Base-by-base conservation (phyloP, 352 stramenopile species). In the Pythium volutum region DNA sequence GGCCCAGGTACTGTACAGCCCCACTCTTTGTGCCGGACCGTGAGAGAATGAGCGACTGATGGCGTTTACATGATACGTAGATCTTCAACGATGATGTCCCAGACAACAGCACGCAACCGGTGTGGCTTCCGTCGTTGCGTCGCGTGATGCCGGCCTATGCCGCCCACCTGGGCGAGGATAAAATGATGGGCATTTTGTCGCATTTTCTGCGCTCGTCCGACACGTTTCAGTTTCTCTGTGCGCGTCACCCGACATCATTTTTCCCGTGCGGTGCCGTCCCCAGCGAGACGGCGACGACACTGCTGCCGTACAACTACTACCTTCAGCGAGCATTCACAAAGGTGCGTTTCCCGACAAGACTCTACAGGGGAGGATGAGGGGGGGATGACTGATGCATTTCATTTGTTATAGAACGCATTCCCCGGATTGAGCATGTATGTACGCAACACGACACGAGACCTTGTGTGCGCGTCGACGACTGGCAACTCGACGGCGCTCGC, bases 221-320 rank as follows among this genome's bases (percentile, higher is more conserved):
- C 23, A 71, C 79, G 7, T 91, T 91, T 48, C 78, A 87, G 36
- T 95, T 92, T 70, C 87, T 93, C 49, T 93, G 85, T 47, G 60
- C 74, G 15, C 61, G 67, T 14, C 91, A 81, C 45, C 81, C 85
- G 7, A 70, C 77, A 33, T 69, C 75, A 1, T 88, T 88, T 60
- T 87, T 88, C 49, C 70, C 77, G 0, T 95, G 81, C 47, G 33
- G 26, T 29, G 31, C 58, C 33, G 20, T 58, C 2, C 18, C 50
- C 9, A 20, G 10, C 27, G n/a, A 61, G 22, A 39, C 55, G 22
- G 48, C 23, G 11, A 52, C 83, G 15, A 68, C 89, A 1, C 25
- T 64, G 4, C 39, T 67, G 12, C 53, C 54, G 14, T 91, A 91
- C 74, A 93, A 92, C 58, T 92, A 91, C 62, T 86, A 81, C 54